phyloP scores from a whole-genome alignment of 2,329 filamentous ascomycete species.

The Hypocrella siamensis region DNA sequence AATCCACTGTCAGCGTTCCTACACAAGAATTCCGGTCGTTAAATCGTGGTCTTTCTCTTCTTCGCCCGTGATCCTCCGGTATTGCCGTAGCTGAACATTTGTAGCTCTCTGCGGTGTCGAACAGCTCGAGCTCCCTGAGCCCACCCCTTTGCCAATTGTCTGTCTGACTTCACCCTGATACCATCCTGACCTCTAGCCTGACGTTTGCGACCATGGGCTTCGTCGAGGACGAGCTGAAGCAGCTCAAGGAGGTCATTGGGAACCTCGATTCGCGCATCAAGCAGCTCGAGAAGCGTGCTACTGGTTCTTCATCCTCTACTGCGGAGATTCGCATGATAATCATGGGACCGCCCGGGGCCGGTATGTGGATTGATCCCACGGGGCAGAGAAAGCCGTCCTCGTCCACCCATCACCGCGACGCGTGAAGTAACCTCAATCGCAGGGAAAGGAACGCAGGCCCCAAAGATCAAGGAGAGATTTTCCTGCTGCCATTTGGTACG shows the following conservation, averaged over 20 bases:
- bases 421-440: conserved; percentile 6
- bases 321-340: conserved; percentile 86
- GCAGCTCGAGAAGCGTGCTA: conserved; percentile 63
- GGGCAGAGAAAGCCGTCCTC: too few species aligned
- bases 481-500: conserved; percentile 91
- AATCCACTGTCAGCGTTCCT: too few species aligned
- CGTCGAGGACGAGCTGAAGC: conserved; percentile 70
- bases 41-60: not conserved
- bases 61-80: not conserved
- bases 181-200: conserved; percentile 3
- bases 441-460: conserved; percentile 99
- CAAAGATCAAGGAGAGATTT: conserved; percentile 96
- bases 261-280: conserved; percentile 76
- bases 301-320: conserved; percentile 32
- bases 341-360: conserved; percentile 93
- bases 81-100: not conserved
- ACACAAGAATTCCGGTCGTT: conserved; percentile 1
- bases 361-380: conserved; percentile 34
- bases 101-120: not conserved
- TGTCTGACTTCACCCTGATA: too few species aligned
- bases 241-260: conserved; percentile 70
- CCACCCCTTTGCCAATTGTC: conserved; percentile 1
- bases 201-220: conserved; percentile 58
- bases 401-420: not conserved
- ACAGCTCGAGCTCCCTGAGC: not conserved